phyloP scores from a whole-genome alignment of 1,284 basidiomycete species.

The Ganoderma resinaceum region DNA sequence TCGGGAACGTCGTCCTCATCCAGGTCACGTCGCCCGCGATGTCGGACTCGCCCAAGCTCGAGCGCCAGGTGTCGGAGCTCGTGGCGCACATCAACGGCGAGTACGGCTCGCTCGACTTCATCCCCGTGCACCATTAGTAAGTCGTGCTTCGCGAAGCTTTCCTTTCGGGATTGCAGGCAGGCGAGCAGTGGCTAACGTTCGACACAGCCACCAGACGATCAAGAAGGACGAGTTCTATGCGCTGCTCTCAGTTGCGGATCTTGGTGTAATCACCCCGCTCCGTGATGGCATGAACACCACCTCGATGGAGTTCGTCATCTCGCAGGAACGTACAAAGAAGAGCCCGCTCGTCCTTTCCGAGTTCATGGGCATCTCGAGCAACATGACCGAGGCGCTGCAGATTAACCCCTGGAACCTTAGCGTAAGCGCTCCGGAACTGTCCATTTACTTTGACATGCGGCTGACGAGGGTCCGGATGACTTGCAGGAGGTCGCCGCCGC shows the following conservation, averaged over 20 bases:
- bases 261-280: slow-evolving; percentile 95
- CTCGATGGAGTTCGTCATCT: slow-evolving; percentile 97
- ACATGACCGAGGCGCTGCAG: slow-evolving; percentile 84
- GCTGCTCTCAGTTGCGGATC: slow-evolving; percentile 92
- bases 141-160: slow-evolving; percentile 30
- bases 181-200: neutral
- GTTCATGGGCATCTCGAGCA: slow-evolving; percentile 96
- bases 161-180: neutral
- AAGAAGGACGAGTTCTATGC: slow-evolving; percentile 99
- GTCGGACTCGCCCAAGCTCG: slow-evolving; percentile 93
- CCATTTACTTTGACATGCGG: slow-evolving; percentile 7
- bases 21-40: slow-evolving; percentile 96
- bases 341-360: slow-evolving; percentile 93
- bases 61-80: slow-evolving; percentile 92
- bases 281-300: slow-evolving; percentile 99
- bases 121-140: slow-evolving; percentile 98
- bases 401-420: slow-evolving; percentile 92
- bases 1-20: slow-evolving; percentile 87
- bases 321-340: slow-evolving; percentile 84
- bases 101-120: slow-evolving; percentile 95
- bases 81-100: slow-evolving; percentile 98
- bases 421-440: slow-evolving; percentile 49
- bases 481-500: slow-evolving; percentile 89
- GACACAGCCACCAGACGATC: slow-evolving; percentile 88
- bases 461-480: slow-evolving; percentile 14